Base-by-base conservation (phyloP, 345 rosid species). In the Populus nigra region DNA sequence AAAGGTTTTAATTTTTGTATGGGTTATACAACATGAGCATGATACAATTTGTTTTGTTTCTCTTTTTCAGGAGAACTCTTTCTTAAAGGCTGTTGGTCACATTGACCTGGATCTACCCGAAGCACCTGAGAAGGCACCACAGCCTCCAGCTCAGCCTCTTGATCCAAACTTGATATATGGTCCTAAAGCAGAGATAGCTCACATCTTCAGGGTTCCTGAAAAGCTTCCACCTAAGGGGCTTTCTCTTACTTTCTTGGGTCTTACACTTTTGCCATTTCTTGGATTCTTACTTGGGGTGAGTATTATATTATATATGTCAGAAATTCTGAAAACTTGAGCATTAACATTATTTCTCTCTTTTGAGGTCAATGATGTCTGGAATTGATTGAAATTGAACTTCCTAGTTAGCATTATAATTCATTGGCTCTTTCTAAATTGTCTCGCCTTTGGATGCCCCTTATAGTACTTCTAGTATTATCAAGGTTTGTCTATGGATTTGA, bases 241-340 rank as follows among this genome's bases (percentile, higher is more conserved):
- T 25, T 96, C 99, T 72, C 88, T 92, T 59, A 78, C 90, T 80
- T 96, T 96, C 87, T 85, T 90, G 91, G 97, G 92, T 81, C 87
- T 96, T 67, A 84, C 89, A 41, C 55, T 88, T 72, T 80, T 96
- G 73, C 99, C 99, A 29, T 78, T 92, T 53, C 25, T 94, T 67
- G 98, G 91, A 81, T 96, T 96, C 81, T 74, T 92, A 79, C 66
- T 90, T 62, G 98, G 98, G 94, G 99, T 96, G 73, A 90, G 98
- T 88, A 49, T 43, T 71, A 62, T 75, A 38, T 50, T 72, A 4
- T 72, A 2, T 77, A 41, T 77, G 69, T 5, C 4, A 39, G 25
- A 72, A 70, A 49, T 68, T 77, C 50, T 18, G 12, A 20, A 71
- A 23, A 47, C 16, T 31, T 33, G 31, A 35, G 38, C 73, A 43